Percentiles rank a stretch among this genome's conserved stretches.
Conservation (phyloP, 2,329 filamentous ascomycete genomes). For the Sodiomyces alkalinus region DNA sequence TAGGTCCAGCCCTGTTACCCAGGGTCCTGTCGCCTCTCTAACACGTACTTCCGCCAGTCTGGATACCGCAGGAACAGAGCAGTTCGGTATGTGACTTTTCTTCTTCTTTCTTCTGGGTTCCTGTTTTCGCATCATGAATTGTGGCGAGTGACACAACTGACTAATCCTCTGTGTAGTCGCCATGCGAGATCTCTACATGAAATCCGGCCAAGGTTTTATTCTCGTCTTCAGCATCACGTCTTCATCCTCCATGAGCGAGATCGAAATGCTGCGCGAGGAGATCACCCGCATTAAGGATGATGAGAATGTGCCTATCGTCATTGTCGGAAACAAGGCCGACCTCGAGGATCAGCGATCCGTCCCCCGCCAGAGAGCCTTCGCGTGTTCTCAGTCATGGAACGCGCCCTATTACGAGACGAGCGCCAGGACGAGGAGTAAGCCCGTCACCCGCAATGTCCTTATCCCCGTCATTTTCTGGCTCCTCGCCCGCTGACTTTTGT, state of each 20-base stretch:
- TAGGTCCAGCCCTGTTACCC: conserved; percentile 34
- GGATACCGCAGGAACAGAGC: conserved; percentile 82
- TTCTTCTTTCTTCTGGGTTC: conserved; percentile 1
- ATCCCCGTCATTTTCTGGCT: too few species aligned
- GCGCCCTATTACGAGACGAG: conserved; percentile 87
- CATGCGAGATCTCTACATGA: conserved; percentile 79
- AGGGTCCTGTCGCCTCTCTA: too few species aligned
- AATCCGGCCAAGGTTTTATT: conserved; percentile 80
- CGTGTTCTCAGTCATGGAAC: conserved; percentile 74
- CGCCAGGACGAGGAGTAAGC: conserved; percentile 55
- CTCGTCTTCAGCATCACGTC: conserved; percentile 88
- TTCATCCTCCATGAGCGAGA: conserved; percentile 65
- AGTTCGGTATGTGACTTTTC: conserved; percentile 58
- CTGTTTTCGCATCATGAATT: neutral
- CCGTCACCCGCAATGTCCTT: too few species aligned
- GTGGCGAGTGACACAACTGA: too few species aligned
- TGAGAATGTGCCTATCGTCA: conserved; percentile 71
- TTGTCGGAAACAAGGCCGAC: conserved; percentile 86
- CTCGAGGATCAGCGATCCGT: conserved; percentile 75
- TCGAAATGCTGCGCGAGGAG: conserved; percentile 70
- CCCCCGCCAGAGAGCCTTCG: conserved; percentile 63
- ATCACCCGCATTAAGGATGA: conserved; percentile 87
- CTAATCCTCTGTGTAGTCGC: conserved; percentile 26
- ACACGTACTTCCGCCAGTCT: conserved; percentile 38
- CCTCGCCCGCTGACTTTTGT: too few species aligned